Percentiles rank a stretch among this genome's conserved stretches.
These are phyloP conservation scores for Knufia petricola DNA, from an alignment of 2,329 filamentous ascomycete genomes.

Conservation along the genomic window DNA sequence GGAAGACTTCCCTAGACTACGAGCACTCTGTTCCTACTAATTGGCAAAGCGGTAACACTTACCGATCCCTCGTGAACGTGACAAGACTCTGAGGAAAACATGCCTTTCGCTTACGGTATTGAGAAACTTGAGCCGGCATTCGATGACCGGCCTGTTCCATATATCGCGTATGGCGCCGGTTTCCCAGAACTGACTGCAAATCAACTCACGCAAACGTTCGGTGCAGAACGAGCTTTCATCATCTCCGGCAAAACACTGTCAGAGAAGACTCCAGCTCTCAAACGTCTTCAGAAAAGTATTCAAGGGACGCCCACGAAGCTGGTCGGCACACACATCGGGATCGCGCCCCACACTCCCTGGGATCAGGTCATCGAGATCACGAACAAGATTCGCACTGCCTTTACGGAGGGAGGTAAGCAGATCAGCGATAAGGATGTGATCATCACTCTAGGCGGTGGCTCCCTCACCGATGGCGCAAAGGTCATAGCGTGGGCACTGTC, in stretches of 20 bases:
- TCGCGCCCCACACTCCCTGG: slow-evolving; percentile 47
- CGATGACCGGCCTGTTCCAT: slow-evolving; percentile 29
- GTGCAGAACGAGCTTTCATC: slow-evolving; percentile 41
- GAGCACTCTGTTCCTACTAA: too few species aligned
- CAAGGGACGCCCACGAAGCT: slow-evolving; percentile 28
- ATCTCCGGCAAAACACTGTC: slow-evolving; percentile 43
- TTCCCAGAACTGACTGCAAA: slow-evolving; percentile 38
- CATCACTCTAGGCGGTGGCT: slow-evolving; percentile 47
- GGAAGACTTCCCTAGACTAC: too few species aligned
- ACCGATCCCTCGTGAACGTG: too few species aligned
- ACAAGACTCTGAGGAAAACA: too few species aligned
- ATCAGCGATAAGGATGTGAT: slow-evolving; percentile 36
- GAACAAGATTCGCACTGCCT: slow-evolving; percentile 28
- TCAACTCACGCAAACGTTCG: slow-evolving; percentile 38
- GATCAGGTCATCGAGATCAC: slow-evolving; percentile 43
- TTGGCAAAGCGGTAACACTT: too few species aligned
- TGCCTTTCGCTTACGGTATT: slow-evolving; percentile 8
- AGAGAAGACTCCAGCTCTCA: slow-evolving; percentile 37
- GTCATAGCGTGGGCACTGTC: slow-evolving; percentile 42
- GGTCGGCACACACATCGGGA: slow-evolving; percentile 41
- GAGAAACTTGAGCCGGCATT: slow-evolving; percentile 33
- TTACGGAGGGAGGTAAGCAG: slow-evolving; percentile 5
- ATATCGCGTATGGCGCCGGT: slow-evolving; percentile 40
- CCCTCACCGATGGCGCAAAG: slow-evolving; percentile 49
- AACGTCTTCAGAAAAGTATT: slow-evolving; percentile 34